Base-by-base conservation (phyloP, 2,329 filamentous ascomycete genomes). In the Trichoderma endophyticum region DNA sequence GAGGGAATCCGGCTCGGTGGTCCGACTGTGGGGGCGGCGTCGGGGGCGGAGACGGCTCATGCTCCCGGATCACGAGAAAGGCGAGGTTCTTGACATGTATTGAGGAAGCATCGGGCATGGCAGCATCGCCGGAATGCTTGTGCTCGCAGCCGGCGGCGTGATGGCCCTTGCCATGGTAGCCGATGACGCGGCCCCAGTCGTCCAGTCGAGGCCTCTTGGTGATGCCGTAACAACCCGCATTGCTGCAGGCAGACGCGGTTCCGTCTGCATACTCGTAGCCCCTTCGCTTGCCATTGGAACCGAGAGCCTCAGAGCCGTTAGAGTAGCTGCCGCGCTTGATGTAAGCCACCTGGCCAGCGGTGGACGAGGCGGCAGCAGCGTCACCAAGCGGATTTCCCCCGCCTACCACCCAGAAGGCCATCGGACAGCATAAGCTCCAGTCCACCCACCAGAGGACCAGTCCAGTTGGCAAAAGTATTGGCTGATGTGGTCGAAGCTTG, bases 31-130 rank as follows among this genome's bases (percentile, higher is more conserved):
- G 71, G 71, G 59, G 61, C 61, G 68, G 71, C 39, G 66, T 65
- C 48, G 71, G 73, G 12, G 72, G 56, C 66, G 68, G 65, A 66
- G 73, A 65, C 34, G 71, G 71, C 71, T 72, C 75, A 71, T 78
- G 77, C 72, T 84, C 81, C 30, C 80, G 80, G 62, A 84, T 83
- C 39, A 84, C 79, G 26, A 83, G 76, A 74, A 84, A 83, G 21
- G 81, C 78, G 73, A 73, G 71, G 62, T 81, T 81, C 54, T 78
- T 79, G 34, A 78, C 75, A 15, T 79, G 77, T 15, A 80, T 73
- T 9, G 80, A 79, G 34, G 77, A 76, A 43, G 73, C 74, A 3
- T 69, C 62, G 26, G 60, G 61, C 18, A 34, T 24, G 21, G 68
- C 34, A 32, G 32, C 21, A 34, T 43, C 26, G 60, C 54, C 48